Base-by-base conservation (phyloP, 768 basidiomycete genomes). In the Lanmaoa rubissima region DNA sequence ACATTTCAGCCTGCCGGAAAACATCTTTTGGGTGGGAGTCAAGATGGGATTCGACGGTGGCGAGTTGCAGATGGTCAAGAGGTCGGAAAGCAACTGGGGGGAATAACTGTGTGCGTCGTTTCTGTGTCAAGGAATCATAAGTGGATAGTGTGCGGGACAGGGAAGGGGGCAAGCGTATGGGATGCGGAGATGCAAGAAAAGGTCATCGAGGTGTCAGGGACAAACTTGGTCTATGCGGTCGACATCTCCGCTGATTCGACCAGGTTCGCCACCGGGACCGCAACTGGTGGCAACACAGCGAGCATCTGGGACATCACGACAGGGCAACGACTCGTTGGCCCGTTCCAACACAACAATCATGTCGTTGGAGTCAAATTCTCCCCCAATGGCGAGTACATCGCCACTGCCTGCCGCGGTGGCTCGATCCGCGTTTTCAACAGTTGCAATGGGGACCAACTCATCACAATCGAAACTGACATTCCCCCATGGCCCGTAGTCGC, bases 391-490 rank as follows among this genome's bases (percentile, higher is more conserved):
- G 17, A 39, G 1, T 17, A 10, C 0, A 39, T 39, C 8, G 38
- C 8, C 38, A n/a, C 17, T 39, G 17, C 38, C 7, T 39, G 16
- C 38, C 17, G 0, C 0, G 5, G 6, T 0, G 7, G 6, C 7
- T 16, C 6, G 4, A 39, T 39, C 17, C 7, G 10, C 0, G 3
- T 39, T 4, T 39, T 39, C 38, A 17, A 39, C 38, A 39, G 38
- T 10, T 17, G 10, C 17, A 39, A 9, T 3, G 38, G 38, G 10
- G 9, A 10, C 17, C 0, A 9, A 8, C 38, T 39, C 38, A 1
- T 39, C 17, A n/a, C 38, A 0, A 1, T n/a, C 38, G n/a, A 39
- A 0, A 11, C 3, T n/a, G 1, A 1, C 38, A n/a, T 16, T n/a
- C 9, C 17, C 17, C 7, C 7, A 28, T 4, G 28, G 4, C 4